Percentiles rank a stretch among this genome's conserved stretches.
Evolutionary conservation across 805 yeast species (phyloP).

Genomic region (Tetrapisispora fleetii): DNA sequence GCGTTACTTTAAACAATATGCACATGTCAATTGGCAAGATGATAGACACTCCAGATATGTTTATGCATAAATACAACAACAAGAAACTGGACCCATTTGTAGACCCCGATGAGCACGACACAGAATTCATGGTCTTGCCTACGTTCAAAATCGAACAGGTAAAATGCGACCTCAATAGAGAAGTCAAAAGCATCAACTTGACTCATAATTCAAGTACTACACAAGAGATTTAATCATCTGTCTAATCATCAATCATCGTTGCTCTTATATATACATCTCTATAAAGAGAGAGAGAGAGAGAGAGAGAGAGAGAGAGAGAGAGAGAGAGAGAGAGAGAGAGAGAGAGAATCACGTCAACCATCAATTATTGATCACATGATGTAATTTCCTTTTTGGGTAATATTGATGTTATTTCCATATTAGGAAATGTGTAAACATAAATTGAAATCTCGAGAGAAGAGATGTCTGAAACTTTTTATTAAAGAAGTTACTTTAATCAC

Average conservation of each 20-base stretch:
- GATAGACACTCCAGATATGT: not conserved
- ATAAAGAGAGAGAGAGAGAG: too few relatives aligned
- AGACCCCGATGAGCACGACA: not conserved
- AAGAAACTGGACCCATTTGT: not conserved
- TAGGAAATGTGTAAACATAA: constrained; percentile 2
- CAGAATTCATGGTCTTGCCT: not conserved
- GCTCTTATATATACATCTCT: too few relatives aligned
- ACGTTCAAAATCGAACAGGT: not conserved
- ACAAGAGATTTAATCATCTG: too few relatives aligned
- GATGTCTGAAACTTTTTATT: not conserved
- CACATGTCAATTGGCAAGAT: constrained; percentile 4
- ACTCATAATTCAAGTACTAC: not conserved
- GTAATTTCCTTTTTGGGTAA: not conserved
- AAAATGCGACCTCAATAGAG: constrained; percentile 1
- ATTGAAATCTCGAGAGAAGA: not conserved
- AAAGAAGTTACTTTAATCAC: too few relatives aligned
- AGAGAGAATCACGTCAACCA: too few relatives aligned
- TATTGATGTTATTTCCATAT: not conserved
- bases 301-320: too few relatives aligned
- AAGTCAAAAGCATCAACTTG: not conserved
- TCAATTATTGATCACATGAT: not conserved
- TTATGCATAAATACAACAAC: not conserved
- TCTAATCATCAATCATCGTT: too few relatives aligned
- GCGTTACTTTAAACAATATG: not conserved
- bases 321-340: too few relatives aligned